Evolutionary conservation across 257 asterid genomes (phyloP), one percentile per base, ranked within the genome.

Genomic region (Thymus quinquecostatus): DNA sequence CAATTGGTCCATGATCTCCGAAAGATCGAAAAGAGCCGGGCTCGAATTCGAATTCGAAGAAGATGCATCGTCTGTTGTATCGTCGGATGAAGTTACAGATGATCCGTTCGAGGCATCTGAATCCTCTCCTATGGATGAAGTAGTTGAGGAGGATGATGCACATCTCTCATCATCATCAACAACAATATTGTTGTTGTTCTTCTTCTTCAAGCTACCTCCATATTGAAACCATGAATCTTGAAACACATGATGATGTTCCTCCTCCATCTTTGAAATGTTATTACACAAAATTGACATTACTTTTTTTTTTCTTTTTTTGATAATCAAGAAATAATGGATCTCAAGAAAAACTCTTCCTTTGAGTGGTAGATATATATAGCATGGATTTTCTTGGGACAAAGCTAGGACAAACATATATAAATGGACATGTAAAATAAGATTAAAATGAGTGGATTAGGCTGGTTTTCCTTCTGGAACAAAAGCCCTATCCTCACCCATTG

Each of bases 1-100:
- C 64, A 93, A 81, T 64, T 93, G 85, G 13, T 65, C 82, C 97
- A 91, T 89, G 79, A 93, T 84, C 29, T 84, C 90, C 0, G 98
- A 85, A 4, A 93, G 67, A 78, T 87, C 89, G 14, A 69, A 79
- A 0, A 82, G 49, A 57, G 83, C 80, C 64, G 75, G 83, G 4
- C 60, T 64, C 27, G 71, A 33, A 44, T 71, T 65, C 13, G 89
- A 85, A 56, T 67, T 77, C 38, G 38, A 80, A 27, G 91, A 81
- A 2, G 96, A 81, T 14, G 85, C 97, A 81, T 92, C 97, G 73
- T 92, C 96, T 33, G 74, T 45, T 0, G 79, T 81, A 44, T 90
- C 96, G 0, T 90, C 96, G 0, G 74, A 69, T 8, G 87, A 87
- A 34, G 86, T 80, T 21, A 72, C 55, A 29, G 82, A 74, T 30